A percentile compares a stretch with the other conserved stretches of the same genome.
Evolutionary conservation across 2,329 filamentous ascomycete genomes (phyloP).

Genomic region (Juglanconis oblonga): DNA sequence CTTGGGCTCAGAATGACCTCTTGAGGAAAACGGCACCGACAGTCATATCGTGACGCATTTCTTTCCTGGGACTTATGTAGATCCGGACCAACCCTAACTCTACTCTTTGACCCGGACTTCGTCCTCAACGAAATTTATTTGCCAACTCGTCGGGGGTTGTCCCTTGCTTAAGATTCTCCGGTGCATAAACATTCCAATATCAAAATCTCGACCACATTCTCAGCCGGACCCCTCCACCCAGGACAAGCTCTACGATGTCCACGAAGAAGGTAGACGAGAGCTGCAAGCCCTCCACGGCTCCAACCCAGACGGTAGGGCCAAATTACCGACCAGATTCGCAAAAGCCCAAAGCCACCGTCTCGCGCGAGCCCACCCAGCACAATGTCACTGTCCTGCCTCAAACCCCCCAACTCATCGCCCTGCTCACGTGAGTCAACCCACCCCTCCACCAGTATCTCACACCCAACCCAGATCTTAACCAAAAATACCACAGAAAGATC

Average conservation of each 20-base stretch:
- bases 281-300: conserved; percentile 24
- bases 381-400: conserved; percentile 90
- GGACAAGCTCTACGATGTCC: conserved; percentile 11
- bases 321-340: conserved; percentile 72
- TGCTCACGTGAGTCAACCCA: conserved; percentile 79
- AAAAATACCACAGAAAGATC: conserved; percentile 69
- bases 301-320: conserved; percentile 71
- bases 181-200: conserved; percentile 14
- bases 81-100: background rate
- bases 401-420: conserved; percentile 93
- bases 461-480: background rate
- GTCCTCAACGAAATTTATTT: background rate
- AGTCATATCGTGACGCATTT: background rate
- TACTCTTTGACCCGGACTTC: background rate
- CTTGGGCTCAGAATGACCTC: background rate
- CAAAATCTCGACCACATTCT: conserved; percentile 10
- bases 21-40: background rate
- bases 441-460: background rate
- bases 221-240: background rate
- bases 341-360: conserved; percentile 86
- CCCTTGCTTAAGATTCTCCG: background rate
- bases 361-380: conserved; percentile 73
- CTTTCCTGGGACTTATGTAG: no score
- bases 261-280: conserved; percentile 7
- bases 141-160: background rate